Evolutionary conservation across 257 asterid genomes (phyloP).

Genomic region (Gentiana dahurica): DNA sequence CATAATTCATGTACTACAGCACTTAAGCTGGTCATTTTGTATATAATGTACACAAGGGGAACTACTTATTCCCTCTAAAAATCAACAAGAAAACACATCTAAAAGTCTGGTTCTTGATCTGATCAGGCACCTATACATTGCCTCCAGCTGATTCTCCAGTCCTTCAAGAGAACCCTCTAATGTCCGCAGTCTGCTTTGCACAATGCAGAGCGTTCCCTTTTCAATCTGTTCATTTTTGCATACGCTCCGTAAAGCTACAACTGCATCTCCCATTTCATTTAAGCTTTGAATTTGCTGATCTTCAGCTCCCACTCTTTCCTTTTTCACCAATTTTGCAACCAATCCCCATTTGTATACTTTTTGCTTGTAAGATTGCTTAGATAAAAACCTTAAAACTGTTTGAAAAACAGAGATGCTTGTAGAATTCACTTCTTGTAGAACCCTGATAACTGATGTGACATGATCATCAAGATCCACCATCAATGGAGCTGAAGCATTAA

Average conservation of each 20-base stretch:
- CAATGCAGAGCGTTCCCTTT: neutral
- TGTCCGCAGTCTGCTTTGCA: conserved; percentile 15
- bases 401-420: conserved; percentile 14
- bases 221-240: conserved; percentile 9
- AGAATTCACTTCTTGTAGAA: conserved; percentile 15
- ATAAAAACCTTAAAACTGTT: conserved; percentile 9
- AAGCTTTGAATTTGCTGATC: conserved; percentile 2
- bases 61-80: neutral
- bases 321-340: conserved; percentile 22
- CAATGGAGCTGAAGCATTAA: neutral
- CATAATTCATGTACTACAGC: too few species aligned
- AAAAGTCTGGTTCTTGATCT: conserved; percentile 21
- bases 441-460: conserved; percentile 14
- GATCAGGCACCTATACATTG: conserved; percentile 20
- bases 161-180: conserved; percentile 13
- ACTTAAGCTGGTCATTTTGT: too few species aligned
- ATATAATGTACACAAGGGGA: too few species aligned
- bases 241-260: conserved; percentile 2
- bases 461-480: conserved; percentile 15
- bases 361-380: conserved; percentile 17
- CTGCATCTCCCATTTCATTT: conserved; percentile 17
- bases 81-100: conserved; percentile 17
- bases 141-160: conserved; percentile 20
- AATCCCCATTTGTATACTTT: conserved; percentile 20
- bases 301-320: conserved; percentile 13